phyloP scores from a whole-genome alignment of 257 asterid genomes.

The Thymus mandschuricus region DNA sequence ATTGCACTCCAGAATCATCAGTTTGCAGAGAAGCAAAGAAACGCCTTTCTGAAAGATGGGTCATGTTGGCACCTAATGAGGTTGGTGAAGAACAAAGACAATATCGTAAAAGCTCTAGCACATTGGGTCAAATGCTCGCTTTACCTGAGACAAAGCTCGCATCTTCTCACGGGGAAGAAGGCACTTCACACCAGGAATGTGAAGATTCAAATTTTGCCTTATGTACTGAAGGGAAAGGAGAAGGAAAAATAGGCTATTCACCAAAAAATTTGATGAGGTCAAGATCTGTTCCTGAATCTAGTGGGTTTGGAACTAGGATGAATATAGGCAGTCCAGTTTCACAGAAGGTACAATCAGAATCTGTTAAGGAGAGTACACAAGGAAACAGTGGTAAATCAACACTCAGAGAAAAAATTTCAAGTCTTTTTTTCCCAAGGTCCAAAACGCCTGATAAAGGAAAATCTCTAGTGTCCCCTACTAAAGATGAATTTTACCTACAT shows the following conservation, averaged over 20 bases:
- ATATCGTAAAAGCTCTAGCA: constrained; percentile 67
- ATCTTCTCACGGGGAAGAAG: constrained; percentile 39
- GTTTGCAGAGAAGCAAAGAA: constrained; percentile 95
- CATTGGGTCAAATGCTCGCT: constrained; percentile 97
- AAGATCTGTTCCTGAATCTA: constrained; percentile 80
- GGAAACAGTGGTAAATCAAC: constrained; percentile 58
- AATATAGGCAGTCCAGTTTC: constrained; percentile 39
- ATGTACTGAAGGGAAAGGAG: constrained; percentile 35
- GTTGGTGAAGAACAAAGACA: constrained; percentile 66
- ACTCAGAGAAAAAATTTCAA: constrained; percentile 73
- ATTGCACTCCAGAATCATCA: constrained; percentile 85
- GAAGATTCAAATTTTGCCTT: constrained; percentile 34
- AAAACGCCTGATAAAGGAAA: constrained; percentile 59
- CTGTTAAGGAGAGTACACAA: constrained; percentile 48
- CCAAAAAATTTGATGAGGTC: constrained; percentile 70
- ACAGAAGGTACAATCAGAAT: constrained; percentile 38
- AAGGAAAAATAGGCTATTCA: constrained; percentile 42
- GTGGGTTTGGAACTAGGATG: constrained; percentile 47
- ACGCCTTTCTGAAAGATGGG: constrained; percentile 96
- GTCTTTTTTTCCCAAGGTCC: constrained; percentile 74
- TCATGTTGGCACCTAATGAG: constrained; percentile 76
- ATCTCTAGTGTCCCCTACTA: constrained; percentile 38
- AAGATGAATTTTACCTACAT: constrained; percentile 33
- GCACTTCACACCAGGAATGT: constrained; percentile 40
- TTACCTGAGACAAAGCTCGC: constrained; percentile 70